phyloP scores from a whole-genome alignment of 192 early-diverging fungal species.

The Obelidium mucronatum region DNA sequence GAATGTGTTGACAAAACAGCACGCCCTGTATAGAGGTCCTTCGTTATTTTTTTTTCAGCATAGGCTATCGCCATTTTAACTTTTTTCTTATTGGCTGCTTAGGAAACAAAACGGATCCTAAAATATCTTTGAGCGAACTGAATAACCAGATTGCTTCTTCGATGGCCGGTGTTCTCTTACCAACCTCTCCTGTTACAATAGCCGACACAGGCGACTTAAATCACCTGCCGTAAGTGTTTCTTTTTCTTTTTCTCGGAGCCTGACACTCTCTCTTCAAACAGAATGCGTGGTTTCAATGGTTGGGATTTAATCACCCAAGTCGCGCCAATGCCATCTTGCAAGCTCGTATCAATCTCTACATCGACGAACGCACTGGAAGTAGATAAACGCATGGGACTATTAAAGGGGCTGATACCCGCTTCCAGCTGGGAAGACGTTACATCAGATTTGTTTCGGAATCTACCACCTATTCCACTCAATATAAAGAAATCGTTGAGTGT shows the following conservation, averaged over 20 bases:
- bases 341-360: slow-evolving; percentile 32
- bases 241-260: neutral
- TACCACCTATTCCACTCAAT: slow-evolving; percentile 27
- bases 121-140: slow-evolving; percentile 38
- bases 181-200: slow-evolving; percentile 19
- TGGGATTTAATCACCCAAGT: slow-evolving; percentile 32
- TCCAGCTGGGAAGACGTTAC: slow-evolving; percentile 42
- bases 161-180: slow-evolving; percentile 43
- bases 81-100: neutral
- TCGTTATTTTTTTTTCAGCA: too few species aligned
- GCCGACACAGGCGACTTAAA: slow-evolving; percentile 14
- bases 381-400: slow-evolving; percentile 2
- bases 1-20: slow-evolving; percentile 30
- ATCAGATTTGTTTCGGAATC: slow-evolving; percentile 36
- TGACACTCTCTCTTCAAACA: slow-evolving; percentile 1
- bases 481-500: slow-evolving; percentile 26
- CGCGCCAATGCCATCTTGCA: slow-evolving; percentile 39
- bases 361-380: slow-evolving; percentile 5
- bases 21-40: neutral
- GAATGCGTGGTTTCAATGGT: slow-evolving; percentile 18
- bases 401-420: slow-evolving; percentile 9
- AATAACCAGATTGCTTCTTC: slow-evolving; percentile 47
- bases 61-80: neutral
- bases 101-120: slow-evolving; percentile 20
- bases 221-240: slow-evolving; percentile 7